Conservation (phyloP, 73 alveolate species). For the Tetrahymena elliotti region DNA sequence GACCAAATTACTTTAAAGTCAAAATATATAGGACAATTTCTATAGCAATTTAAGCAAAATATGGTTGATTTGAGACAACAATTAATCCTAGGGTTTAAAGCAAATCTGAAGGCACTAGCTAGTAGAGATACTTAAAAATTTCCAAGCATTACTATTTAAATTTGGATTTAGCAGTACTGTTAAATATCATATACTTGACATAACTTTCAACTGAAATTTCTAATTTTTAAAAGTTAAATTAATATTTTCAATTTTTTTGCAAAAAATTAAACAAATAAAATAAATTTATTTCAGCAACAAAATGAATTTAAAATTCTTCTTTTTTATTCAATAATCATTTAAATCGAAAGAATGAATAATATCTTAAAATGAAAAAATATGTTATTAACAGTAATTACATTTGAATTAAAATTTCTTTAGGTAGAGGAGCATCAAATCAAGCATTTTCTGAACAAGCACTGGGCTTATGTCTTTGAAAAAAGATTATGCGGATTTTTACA, state of each 20-base stretch:
- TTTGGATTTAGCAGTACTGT: neutral
- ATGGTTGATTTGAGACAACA: neutral
- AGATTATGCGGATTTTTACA: neutral
- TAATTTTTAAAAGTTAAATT: neutral
- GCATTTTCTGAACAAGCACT: neutral
- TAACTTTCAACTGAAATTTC: neutral
- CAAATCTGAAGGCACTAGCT: neutral
- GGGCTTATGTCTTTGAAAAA: neutral
- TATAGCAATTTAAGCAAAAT: neutral
- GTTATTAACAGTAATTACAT: too few species aligned
- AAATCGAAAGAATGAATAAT: too few species aligned
- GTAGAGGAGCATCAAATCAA: neutral
- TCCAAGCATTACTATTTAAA: neutral
- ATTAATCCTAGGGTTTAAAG: neutral
- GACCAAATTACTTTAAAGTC: neutral
- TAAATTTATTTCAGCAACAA: too few species aligned
- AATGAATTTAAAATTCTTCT: too few species aligned
- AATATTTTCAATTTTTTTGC: too few species aligned
- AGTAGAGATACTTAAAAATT: neutral
- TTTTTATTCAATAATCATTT: too few species aligned
- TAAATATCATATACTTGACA: neutral
- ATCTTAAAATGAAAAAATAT: too few species aligned
- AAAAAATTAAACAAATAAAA: too few species aligned
- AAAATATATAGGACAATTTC: neutral
- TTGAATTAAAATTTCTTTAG: neutral